Conservation (phyloP, 768 basidiomycete genomes). For the Lactarius deliciosus region DNA sequence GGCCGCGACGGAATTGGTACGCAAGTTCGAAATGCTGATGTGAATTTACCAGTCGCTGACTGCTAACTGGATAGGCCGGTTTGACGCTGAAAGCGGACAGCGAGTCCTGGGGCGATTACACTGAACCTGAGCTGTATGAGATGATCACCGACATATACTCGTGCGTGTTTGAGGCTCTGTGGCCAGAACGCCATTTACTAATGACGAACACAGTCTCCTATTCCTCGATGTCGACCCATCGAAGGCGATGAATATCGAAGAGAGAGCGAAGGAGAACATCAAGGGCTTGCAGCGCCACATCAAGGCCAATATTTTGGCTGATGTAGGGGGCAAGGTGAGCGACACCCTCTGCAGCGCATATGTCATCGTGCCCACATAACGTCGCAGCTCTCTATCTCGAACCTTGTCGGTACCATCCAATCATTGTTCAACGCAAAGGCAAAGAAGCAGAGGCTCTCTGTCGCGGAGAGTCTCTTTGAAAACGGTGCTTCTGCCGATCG, state of each 20-base stretch:
- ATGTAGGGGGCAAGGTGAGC: conserved; percentile 46
- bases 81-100: conserved; percentile 63
- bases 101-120: conserved; percentile 56
- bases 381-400: conserved; percentile 37
- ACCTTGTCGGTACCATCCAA: conserved; percentile 48
- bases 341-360: neutral
- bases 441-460: conserved; percentile 44
- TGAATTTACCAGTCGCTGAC: neutral
- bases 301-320: conserved; percentile 47
- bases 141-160: conserved; percentile 71
- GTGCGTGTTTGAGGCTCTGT: conserved; percentile 40
- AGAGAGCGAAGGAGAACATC: conserved; percentile 52
- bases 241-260: conserved; percentile 54
- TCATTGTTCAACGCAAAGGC: conserved; percentile 48
- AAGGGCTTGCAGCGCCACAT: conserved; percentile 56
- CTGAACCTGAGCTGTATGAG: conserved; percentile 57
- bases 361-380: neutral
- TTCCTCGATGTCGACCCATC: conserved; percentile 70
- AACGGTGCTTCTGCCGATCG: conserved; percentile 58
- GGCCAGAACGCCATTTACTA: neutral
- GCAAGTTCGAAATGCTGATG: conserved; percentile 31
- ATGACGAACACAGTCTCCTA: conserved; percentile 51
- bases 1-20: conserved; percentile 66
- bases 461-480: conserved; percentile 56
- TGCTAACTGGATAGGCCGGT: conserved; percentile 51